Percentiles rank a stretch among this genome's conserved stretches.
Conservation (phyloP, 805 yeast species). For the Kregervanrija delftensis region DNA sequence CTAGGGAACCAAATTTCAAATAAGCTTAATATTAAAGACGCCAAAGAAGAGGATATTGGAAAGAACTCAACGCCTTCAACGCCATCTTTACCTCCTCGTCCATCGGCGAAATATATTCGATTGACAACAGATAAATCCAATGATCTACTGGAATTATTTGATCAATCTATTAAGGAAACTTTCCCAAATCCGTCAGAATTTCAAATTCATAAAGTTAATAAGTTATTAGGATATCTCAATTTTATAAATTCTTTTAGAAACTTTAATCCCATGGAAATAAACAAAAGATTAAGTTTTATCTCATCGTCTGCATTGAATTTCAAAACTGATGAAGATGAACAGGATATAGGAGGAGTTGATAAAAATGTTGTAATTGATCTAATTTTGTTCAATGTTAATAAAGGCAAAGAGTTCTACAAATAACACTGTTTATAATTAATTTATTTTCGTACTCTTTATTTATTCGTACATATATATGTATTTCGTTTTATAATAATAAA, state of each 20-base stretch:
- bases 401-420: constrained; percentile 12
- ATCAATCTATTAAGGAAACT: constrained; percentile 30
- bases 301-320: too few species aligned
- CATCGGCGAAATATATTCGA: constrained; percentile 30
- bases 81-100: constrained; percentile 37
- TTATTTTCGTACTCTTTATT: too few species aligned
- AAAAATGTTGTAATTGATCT: constrained; percentile 10
- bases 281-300: background rate
- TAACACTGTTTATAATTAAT: background rate
- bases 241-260: constrained; percentile 28
- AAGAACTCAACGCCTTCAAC: constrained; percentile 6
- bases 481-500: too few species aligned
- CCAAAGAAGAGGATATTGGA: too few species aligned
- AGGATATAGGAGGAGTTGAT: background rate
- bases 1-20: too few species aligned
- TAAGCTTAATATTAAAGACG: too few species aligned
- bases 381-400: constrained; percentile 16
- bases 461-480: too few species aligned
- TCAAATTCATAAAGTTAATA: constrained; percentile 29
- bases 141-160: constrained; percentile 37
- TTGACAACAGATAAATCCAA: constrained; percentile 36
- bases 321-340: background rate
- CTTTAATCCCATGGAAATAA: too few species aligned
- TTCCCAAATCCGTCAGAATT: constrained; percentile 17
- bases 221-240: constrained; percentile 51